Evolutionary conservation across 179 eudicot genomes (phyloP).

Genomic region (Beta corolliflora): DNA sequence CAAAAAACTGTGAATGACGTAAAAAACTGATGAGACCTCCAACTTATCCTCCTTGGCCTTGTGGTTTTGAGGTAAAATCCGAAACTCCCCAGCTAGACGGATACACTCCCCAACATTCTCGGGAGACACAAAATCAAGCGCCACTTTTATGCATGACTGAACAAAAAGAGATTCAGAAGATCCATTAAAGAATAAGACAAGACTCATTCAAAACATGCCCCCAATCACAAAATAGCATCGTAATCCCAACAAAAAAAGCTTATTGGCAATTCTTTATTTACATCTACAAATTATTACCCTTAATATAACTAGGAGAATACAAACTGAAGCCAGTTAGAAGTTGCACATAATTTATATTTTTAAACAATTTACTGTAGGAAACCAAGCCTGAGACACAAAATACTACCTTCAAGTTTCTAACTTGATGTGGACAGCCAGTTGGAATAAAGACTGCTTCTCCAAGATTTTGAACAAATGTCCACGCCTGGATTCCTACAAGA

Average conservation of each 20-base stretch:
- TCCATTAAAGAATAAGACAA: background rate
- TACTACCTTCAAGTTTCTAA: conserved; percentile 63
- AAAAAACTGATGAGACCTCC: conserved; percentile 53
- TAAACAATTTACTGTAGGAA: background rate
- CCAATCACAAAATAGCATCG: too few relatives aligned
- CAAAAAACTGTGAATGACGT: background rate
- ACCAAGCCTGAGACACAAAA: background rate
- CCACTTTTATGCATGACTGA: conserved; percentile 78
- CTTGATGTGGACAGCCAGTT: conserved; percentile 93
- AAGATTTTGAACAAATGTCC: conserved; percentile 79
- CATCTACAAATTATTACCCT: too few relatives aligned
- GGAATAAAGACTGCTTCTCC: conserved; percentile 93
- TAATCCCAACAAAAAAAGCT: too few relatives aligned
- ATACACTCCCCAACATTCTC: conserved; percentile 60
- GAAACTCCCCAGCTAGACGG: conserved; percentile 58
- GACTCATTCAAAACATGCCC: too few relatives aligned
- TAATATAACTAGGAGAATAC: too few relatives aligned
- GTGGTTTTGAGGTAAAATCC: conserved; percentile 53
- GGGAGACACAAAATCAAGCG: conserved; percentile 70
- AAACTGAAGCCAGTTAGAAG: too few relatives aligned
- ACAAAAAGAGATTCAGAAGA: background rate
- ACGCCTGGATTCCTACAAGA: conserved; percentile 69
- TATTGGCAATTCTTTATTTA: too few relatives aligned
- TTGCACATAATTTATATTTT: too few relatives aligned
- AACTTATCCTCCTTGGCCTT: conserved; percentile 66